phyloP scores from a whole-genome alignment of 148 eudicot species.

The Rhododendron kiyosumense region DNA sequence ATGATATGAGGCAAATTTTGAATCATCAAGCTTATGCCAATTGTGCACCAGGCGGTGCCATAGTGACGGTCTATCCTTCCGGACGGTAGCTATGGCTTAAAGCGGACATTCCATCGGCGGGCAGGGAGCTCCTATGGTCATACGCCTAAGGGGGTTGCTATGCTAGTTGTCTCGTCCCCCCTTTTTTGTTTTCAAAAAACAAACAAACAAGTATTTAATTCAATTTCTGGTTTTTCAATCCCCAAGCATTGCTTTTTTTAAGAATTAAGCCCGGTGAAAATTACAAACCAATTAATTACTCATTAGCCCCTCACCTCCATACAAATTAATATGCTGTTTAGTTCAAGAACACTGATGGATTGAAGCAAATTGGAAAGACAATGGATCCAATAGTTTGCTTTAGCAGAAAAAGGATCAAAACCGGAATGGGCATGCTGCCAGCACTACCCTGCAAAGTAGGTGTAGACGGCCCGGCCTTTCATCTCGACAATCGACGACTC shows the following conservation, averaged over 20 bases:
- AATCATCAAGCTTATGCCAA: not conserved
- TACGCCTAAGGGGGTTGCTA: too few species aligned
- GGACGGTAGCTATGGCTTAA: too few species aligned
- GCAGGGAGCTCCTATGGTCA: too few species aligned
- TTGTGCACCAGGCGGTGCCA: too few species aligned
- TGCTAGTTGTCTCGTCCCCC: too few species aligned
- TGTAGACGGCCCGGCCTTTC: too few species aligned
- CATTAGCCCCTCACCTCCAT: not conserved
- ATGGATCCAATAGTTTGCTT: not conserved
- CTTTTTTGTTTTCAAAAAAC: too few species aligned
- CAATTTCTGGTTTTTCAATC: not conserved
- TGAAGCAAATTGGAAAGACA: not conserved
- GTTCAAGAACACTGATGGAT: not conserved
- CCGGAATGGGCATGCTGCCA: not conserved
- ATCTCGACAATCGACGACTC: too few species aligned
- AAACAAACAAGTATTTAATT: not conserved
- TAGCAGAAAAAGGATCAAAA: not conserved
- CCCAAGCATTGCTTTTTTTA: not conserved
- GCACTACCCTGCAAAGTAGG: too few species aligned
- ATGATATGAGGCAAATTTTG: too few species aligned
- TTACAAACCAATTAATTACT: not conserved
- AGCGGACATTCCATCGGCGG: too few species aligned
- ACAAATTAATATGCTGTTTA: not conserved
- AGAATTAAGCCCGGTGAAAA: not conserved
- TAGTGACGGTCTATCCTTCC: fast-evolving